These are phyloP conservation scores for Sordaria brevicollis DNA, from an alignment of 495 filamentous ascomycete species.

Conservation along the genomic window DNA sequence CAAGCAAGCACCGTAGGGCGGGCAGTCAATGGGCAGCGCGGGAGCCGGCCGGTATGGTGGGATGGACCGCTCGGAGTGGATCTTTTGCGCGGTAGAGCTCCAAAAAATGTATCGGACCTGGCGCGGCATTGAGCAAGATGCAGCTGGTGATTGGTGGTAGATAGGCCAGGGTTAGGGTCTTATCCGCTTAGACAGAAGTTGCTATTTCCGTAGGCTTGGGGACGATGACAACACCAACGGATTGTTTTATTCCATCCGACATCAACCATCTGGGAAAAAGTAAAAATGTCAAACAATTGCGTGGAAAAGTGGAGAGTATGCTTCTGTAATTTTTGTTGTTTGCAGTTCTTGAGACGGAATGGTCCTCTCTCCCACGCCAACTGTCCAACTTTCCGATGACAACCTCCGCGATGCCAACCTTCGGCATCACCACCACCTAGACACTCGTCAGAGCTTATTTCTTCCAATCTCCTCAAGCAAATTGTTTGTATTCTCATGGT, in stretches of 20 bases:
- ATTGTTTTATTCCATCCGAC: background rate
- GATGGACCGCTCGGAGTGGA: background rate
- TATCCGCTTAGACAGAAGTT: background rate
- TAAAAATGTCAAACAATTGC: background rate
- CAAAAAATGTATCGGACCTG: background rate
- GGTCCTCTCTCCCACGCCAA: background rate
- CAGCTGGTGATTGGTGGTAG: background rate
- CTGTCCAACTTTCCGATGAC: background rate
- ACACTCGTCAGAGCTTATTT: background rate
- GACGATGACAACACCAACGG: background rate
- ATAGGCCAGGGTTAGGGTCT: background rate
- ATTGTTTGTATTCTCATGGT: background rate
- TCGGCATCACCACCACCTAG: background rate
- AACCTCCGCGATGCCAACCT: background rate
- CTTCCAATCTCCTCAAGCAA: background rate
- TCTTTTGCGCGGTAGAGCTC: background rate
- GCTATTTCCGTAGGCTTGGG: background rate
- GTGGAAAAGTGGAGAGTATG: background rate
- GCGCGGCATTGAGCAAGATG: background rate
- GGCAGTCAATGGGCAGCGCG: no score
- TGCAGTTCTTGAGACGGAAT: background rate
- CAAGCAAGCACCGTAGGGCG: no score
- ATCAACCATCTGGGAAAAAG: background rate
- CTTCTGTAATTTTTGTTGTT: rapidly evolving
- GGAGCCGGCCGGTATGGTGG: background rate